Percentiles rank a stretch among this genome's conserved stretches.
Evolutionary conservation across 2,329 filamentous ascomycete species (phyloP).

Genomic region (Sordariomycetes sp.): DNA sequence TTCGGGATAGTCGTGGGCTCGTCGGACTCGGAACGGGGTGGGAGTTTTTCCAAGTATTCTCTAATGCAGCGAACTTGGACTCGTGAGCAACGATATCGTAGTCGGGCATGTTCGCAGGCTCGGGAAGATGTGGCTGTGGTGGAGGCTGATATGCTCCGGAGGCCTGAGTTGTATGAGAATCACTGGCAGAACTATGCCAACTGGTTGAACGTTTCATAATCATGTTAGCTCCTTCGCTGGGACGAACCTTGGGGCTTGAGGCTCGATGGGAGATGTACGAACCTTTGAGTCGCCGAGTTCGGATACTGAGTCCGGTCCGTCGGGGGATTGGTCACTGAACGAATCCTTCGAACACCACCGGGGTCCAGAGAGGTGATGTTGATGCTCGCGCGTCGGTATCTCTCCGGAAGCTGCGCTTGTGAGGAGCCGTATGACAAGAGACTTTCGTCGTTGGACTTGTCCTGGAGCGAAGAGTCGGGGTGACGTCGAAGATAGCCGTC

Average conservation of each 20-base stretch:
- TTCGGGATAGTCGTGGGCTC: slow-evolving; percentile 20
- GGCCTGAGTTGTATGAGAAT: background rate
- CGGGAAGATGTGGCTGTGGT: background rate
- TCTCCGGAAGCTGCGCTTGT: background rate
- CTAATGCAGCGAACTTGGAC: slow-evolving; percentile 20
- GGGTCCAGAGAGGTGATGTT: background rate
- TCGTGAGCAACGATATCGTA: slow-evolving; percentile 13
- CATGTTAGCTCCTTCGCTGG: background rate
- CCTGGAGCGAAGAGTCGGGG: background rate
- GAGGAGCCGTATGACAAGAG: background rate
- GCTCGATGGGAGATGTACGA: background rate
- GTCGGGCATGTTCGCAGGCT: slow-evolving; percentile 1
- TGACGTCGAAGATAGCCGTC: background rate
- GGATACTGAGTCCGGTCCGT: background rate
- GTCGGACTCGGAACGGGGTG: slow-evolving; percentile 15
- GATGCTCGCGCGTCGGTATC: background rate
- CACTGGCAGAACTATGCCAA: background rate
- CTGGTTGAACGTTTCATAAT: background rate
- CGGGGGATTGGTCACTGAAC: background rate
- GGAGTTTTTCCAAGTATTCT: slow-evolving; percentile 25
- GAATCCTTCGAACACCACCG: background rate
- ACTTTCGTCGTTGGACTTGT: background rate
- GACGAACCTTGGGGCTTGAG: background rate
- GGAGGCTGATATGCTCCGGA: background rate
- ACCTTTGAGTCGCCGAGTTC: background rate